Percentiles rank a stretch among this genome's conserved stretches.
phyloP scores from a whole-genome alignment of 495 filamentous ascomycete genomes.

The Polyplosphaeria fusca region DNA sequence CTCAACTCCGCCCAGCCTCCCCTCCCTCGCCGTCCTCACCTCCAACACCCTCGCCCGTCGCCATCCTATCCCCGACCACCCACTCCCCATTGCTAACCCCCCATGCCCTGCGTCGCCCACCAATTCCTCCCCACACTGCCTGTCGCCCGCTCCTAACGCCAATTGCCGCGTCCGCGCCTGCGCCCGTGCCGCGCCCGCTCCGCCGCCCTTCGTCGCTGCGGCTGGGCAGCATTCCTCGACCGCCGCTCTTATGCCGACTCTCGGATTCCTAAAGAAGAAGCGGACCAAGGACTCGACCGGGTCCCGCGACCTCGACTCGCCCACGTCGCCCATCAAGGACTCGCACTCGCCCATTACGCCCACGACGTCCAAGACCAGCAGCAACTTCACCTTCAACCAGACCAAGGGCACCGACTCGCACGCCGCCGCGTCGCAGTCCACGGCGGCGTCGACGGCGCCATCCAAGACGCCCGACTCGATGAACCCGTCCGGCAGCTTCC shows the following conservation, averaged over 20 bases:
- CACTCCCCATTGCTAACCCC: conserved; percentile 7
- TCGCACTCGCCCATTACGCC: conserved; percentile 33
- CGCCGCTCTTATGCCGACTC: conserved; percentile 59
- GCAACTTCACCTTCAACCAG: not conserved
- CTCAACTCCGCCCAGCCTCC: not conserved
- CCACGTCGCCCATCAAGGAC: conserved; percentile 37
- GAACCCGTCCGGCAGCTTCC: conserved; percentile 35
- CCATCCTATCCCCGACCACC: not conserved
- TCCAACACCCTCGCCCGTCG: not conserved
- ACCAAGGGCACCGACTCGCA: conserved; percentile 26
- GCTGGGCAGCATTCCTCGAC: conserved; percentile 31
- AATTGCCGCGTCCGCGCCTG: conserved; percentile 12
- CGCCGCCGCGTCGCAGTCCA: conserved; percentile 22
- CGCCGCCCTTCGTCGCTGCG: conserved; percentile 2
- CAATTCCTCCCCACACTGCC: conserved; percentile 1
- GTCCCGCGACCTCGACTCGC: conserved; percentile 39
- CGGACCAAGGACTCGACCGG: conserved; percentile 73
- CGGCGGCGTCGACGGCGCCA: conserved; percentile 23
- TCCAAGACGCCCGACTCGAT: conserved; percentile 34
- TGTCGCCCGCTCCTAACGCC: not conserved
- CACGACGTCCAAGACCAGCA: conserved; percentile 68
- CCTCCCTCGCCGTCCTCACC: not conserved
- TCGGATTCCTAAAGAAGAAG: conserved; percentile 95
- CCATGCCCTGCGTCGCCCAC: conserved; percentile 7
- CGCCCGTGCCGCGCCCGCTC: not conserved